phyloP scores from a whole-genome alignment of 2,329 filamentous ascomycete species.

The Diaporthe citriasiana region DNA sequence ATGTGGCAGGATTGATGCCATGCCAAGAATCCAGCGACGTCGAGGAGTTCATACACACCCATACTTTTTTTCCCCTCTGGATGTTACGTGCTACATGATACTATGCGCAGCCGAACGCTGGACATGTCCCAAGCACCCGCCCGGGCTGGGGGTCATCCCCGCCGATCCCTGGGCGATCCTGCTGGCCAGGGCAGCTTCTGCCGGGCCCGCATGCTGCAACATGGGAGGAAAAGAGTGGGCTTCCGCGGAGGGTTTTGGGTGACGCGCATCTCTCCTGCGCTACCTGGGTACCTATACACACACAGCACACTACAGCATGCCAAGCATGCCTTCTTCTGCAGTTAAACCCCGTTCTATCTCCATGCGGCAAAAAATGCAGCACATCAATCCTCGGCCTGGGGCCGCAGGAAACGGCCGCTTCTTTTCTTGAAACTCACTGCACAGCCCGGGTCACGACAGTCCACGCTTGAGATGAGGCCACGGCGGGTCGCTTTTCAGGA shows the following conservation, averaged over 20 bases:
- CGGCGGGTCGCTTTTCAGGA: not conserved
- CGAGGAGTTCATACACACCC: slow-evolving; percentile 13
- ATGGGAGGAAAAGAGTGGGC: not conserved
- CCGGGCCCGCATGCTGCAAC: slow-evolving; percentile 11
- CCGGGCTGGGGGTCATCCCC: slow-evolving; percentile 22
- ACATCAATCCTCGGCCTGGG: not conserved
- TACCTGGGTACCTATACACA: no score
- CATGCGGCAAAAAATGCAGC: not conserved
- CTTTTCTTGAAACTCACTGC: not conserved
- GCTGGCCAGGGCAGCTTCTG: slow-evolving; percentile 32
- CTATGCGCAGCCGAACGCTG: slow-evolving; percentile 1
- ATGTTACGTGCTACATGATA: slow-evolving; percentile 3
- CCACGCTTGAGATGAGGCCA: not conserved
- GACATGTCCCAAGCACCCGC: slow-evolving; percentile 8
- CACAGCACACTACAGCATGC: no score
- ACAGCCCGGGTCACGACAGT: not conserved
- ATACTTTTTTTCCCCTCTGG: not conserved
- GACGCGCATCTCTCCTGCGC: slow-evolving; percentile 1
- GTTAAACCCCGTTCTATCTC: slow-evolving; percentile 17
- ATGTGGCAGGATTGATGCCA: slow-evolving; percentile 16
- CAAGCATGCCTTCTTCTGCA: not conserved
- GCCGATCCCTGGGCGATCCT: slow-evolving; percentile 17
- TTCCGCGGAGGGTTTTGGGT: not conserved
- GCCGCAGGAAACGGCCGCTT: slow-evolving; percentile 1
- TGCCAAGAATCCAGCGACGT: slow-evolving; percentile 28